Evolutionary conservation across 208 protist species (phyloP).

Genomic region (Acanthamoeba sp.): DNA sequence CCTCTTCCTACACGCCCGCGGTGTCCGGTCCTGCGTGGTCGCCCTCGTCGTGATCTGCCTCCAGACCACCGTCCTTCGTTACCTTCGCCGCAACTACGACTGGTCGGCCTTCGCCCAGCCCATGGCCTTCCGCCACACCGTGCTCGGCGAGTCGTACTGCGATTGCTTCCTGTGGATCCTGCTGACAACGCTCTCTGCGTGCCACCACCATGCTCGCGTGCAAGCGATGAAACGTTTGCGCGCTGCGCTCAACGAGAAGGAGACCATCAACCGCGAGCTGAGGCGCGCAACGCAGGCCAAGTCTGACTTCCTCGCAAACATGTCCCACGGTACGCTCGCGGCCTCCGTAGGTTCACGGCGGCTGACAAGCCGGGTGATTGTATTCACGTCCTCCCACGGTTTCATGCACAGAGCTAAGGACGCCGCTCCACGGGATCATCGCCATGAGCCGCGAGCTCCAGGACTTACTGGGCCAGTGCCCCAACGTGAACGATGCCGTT

Average conservation of each 20-base stretch:
- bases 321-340: conserved; percentile 43
- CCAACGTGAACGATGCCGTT: background rate
- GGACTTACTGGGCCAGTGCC: background rate
- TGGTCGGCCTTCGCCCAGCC: background rate
- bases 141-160: background rate
- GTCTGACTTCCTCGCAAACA: conserved; percentile 43
- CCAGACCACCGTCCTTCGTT: background rate
- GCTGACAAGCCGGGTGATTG: too few species aligned
- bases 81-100: background rate
- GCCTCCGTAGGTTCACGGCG: too few species aligned
- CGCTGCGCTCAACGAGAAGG: background rate
- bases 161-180: background rate
- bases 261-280: background rate
- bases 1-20: background rate
- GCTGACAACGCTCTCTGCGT: background rate
- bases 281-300: conserved; percentile 23
- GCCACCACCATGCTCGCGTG: conserved; percentile 7
- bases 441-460: conserved; percentile 30
- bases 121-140: background rate
- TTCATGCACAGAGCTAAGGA: conserved; percentile 48
- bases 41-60: background rate
- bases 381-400: too few species aligned
- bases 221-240: background rate
- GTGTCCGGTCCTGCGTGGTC: background rate
- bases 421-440: conserved; percentile 31